phyloP scores from a whole-genome alignment of 345 rosid genomes.

The Fremontodendron californicum region DNA sequence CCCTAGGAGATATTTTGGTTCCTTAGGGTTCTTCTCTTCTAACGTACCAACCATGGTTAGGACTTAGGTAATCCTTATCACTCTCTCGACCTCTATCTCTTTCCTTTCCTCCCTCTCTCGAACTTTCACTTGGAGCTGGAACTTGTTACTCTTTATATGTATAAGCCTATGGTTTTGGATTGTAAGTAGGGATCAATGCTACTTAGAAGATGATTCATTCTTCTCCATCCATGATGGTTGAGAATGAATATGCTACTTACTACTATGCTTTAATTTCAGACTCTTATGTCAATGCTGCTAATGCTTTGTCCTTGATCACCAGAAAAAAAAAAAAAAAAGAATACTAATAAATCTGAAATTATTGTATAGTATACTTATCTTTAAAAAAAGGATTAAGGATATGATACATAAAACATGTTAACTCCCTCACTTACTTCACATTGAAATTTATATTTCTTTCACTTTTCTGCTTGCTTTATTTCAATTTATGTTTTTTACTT shows the following conservation, averaged over 20 bases:
- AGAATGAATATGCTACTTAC: slow-evolving; percentile 35
- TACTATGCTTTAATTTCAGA: slow-evolving; percentile 29
- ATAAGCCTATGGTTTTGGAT: slow-evolving; percentile 38
- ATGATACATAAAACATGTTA: too few relatives aligned
- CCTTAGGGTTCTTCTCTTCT: slow-evolving; percentile 67
- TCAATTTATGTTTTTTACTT: too few relatives aligned
- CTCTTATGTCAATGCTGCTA: slow-evolving; percentile 29
- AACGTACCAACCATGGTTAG: slow-evolving; percentile 88
- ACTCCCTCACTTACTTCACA: too few relatives aligned
- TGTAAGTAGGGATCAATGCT: too few relatives aligned
- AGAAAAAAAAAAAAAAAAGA: too few relatives aligned
- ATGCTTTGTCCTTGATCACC: slow-evolving; percentile 17
- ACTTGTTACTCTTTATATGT: slow-evolving; percentile 23
- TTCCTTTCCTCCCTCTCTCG: not conserved
- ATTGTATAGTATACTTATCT: too few relatives aligned
- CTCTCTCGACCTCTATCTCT: slow-evolving; percentile 12
- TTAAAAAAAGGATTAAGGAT: too few relatives aligned
- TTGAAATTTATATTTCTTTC: too few relatives aligned
- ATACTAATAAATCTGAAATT: too few relatives aligned
- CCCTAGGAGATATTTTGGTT: slow-evolving; percentile 85
- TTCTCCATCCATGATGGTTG: slow-evolving; percentile 32
- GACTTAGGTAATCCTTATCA: slow-evolving; percentile 52
- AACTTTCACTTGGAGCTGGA: slow-evolving; percentile 15
- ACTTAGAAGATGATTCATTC: slow-evolving; percentile 18
- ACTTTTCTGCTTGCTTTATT: too few relatives aligned